Base-by-base conservation (phyloP, 2,329 filamentous ascomycete genomes). In the Dothistroma pini region DNA sequence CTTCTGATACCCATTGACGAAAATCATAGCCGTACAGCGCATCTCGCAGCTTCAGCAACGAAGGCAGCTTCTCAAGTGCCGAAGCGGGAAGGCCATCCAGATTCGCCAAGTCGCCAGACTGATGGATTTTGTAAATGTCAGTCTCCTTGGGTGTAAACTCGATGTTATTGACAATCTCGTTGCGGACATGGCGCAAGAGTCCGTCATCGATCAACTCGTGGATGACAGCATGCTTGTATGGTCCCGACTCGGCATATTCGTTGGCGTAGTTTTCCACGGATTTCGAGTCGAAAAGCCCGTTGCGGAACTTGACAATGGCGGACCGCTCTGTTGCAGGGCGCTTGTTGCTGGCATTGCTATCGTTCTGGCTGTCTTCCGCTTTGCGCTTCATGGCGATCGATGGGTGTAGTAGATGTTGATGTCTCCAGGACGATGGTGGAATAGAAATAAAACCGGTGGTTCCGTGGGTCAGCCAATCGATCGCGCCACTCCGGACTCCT, bases 91-190 rank as follows among this genome's bases (percentile, higher is more conserved):
- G 85, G 25, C 95, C 95, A 76, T 97, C 93, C 61, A 99, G 86
- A 77, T 99, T 99, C 52, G 95, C 95, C 35, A 99, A 84, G 75
- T 99, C 95, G 67, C 95, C 95, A 4, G 93, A 97, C 80, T 99
- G 95, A 83, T 97, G 93, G 73, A 99, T 97, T 78, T 96, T 96
- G 84, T 99, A 99, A 70, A 99, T 99, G 76, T 99, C 95, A 53
- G 95, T 99, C 78, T 99, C 95, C 77, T 99, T 99, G 70, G 93
- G 93, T 12, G 95, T 97, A 79, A 99, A 99, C 68, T 90, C 88
- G 68, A 99, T 90, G 73, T 96, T 93, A 68, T 89, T 83, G 76
- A 89, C 88, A 76, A 97, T 93, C 79, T 99, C 95, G 71, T 84
- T 79, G 73, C 95, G 92, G 62, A 99, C 95, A 58, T 85, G 83